Evolutionary conservation across 2,329 filamentous ascomycete genomes (phyloP).

Genomic region (Metarhizium album): DNA sequence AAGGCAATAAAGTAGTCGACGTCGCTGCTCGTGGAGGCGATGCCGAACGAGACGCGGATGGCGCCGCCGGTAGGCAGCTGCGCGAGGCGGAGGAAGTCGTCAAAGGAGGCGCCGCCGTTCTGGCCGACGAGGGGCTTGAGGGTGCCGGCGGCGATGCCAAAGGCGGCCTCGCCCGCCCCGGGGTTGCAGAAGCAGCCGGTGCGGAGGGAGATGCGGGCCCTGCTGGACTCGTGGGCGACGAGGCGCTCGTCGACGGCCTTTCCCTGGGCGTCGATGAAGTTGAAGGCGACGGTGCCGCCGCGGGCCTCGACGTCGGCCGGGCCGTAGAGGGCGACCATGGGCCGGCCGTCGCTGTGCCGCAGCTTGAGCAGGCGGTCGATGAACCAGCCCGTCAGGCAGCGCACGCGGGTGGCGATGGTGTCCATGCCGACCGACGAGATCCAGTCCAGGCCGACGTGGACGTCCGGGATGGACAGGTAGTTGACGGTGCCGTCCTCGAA

Average conservation of each 20-base stretch:
- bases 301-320: conserved; percentile 18
- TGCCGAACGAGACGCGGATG: conserved; percentile 27
- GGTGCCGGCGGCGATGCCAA: conserved; percentile 13
- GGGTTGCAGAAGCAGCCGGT: conserved; percentile 34
- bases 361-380: conserved; percentile 20
- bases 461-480: conserved; percentile 28
- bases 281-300: conserved; percentile 28
- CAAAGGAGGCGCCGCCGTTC: conserved; percentile 3
- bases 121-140: neutral
- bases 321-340: conserved; percentile 25
- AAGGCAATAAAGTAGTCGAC: conserved; percentile 26
- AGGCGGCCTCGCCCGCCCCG: conserved; percentile 25
- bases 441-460: conserved; percentile 26
- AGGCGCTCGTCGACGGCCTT: conserved; percentile 25
- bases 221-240: conserved; percentile 22
- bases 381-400: conserved; percentile 26
- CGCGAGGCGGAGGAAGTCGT: conserved; percentile 9
- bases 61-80: conserved; percentile 19
- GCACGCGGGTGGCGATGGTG: conserved; percentile 20
- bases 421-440: conserved; percentile 17
- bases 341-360: conserved; percentile 20
- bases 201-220: conserved; percentile 24
- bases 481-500: conserved; percentile 32
- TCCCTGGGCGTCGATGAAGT: conserved; percentile 23
- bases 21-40: conserved; percentile 24